Conservation (phyloP, 192 early-diverging fungal species). For the Globomyces pollinis-pini region DNA sequence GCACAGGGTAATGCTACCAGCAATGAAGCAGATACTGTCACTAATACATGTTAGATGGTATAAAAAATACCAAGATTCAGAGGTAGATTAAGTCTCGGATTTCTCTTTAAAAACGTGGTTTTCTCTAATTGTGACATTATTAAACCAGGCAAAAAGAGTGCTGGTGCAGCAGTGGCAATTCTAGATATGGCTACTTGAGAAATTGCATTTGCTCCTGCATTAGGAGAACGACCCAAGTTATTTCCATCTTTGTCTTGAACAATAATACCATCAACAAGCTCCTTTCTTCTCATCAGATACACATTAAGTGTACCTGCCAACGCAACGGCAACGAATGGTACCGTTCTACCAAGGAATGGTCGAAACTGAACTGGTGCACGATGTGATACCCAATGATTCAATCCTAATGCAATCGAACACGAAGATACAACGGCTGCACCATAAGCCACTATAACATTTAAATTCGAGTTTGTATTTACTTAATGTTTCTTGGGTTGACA, state of each 20-base stretch:
- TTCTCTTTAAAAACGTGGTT: constrained; percentile 43
- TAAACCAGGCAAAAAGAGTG: constrained; percentile 64
- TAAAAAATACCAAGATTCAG: too few relatives aligned
- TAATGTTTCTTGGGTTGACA: constrained; percentile 67
- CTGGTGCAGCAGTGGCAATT: constrained; percentile 62
- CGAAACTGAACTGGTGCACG: background rate
- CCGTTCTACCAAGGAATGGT: constrained; percentile 26
- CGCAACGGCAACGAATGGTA: constrained; percentile 73
- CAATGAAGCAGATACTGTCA: constrained; percentile 58
- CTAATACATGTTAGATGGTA: too few relatives aligned
- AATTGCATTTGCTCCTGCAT: constrained; percentile 59
- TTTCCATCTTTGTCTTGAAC: constrained; percentile 60
- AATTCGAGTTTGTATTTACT: too few relatives aligned
- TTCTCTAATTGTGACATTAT: constrained; percentile 59
- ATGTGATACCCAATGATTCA: constrained; percentile 51
- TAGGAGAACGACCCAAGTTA: constrained; percentile 57
- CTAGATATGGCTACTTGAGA: constrained; percentile 74
- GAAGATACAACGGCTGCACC: constrained; percentile 67
- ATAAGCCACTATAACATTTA: constrained; percentile 71
- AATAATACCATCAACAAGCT: constrained; percentile 69
- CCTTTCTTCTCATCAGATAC: constrained; percentile 76
- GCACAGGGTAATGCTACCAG: constrained; percentile 70
- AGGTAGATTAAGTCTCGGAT: constrained; percentile 48
- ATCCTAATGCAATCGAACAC: constrained; percentile 63
- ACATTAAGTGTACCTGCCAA: constrained; percentile 77